Conservation (phyloP, 306 rosid genomes). For the Medicago lupulina region DNA sequence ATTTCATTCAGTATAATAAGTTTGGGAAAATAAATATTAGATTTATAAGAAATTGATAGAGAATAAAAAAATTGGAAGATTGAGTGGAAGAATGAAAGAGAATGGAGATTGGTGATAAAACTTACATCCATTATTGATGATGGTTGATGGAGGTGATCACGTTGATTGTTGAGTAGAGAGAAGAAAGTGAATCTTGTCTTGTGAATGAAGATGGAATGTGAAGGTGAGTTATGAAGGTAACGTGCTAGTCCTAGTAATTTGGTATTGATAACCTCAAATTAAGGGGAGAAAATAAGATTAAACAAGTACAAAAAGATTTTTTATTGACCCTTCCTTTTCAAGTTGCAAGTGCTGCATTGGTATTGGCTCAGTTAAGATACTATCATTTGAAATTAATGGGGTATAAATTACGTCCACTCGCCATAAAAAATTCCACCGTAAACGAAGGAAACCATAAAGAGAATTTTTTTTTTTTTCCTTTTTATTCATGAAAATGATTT, state of each 20-base stretch:
- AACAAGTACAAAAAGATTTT: background rate
- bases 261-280: conserved; percentile 22
- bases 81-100: background rate
- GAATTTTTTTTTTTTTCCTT: too few species aligned
- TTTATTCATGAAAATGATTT: too few species aligned
- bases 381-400: too few species aligned
- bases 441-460: too few species aligned
- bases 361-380: background rate
- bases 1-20: too few species aligned
- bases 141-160: conserved; percentile 23
- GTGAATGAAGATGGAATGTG: conserved; percentile 37
- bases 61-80: background rate
- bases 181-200: conserved; percentile 45
- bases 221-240: conserved; percentile 19
- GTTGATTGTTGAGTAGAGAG: conserved; percentile 32
- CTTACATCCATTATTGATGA: conserved; percentile 32
- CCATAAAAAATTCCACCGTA: too few species aligned
- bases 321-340: conserved; percentile 23
- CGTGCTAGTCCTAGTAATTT: conserved; percentile 21
- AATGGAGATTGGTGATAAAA: conserved; percentile 10
- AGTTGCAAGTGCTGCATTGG: background rate
- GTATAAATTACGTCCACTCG: too few species aligned
- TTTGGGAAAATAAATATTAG: background rate
- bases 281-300: background rate
- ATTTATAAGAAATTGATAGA: too few species aligned